Evolutionary conservation across 306 rosid genomes (phyloP).

Genomic region (Prunus persica): Prunus_persica_NCBIv2 NC_034016.1:14225001-14225500

Average conservation of each 20-base stretch:
- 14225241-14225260: constrained; percentile 55
- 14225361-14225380: too few species aligned
- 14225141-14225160: constrained; percentile 46
- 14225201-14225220: constrained; percentile 23
- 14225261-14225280: background rate
- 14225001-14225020: constrained; percentile 28
- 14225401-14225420: too few species aligned
- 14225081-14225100: constrained; percentile 33
- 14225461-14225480: too few species aligned
- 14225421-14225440: too few species aligned
- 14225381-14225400: too few species aligned
- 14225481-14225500: too few species aligned
- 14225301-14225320: background rate
- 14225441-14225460: too few species aligned
- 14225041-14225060: constrained; percentile 54
- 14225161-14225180: constrained; percentile 35
- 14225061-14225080: constrained; percentile 40
- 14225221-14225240: constrained; percentile 40
- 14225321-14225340: background rate
- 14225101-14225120: constrained; percentile 55
- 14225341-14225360: too few species aligned
- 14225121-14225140: constrained; percentile 78
- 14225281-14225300: background rate
- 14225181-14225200: constrained; percentile 36
- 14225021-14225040: constrained; percentile 46